Percentiles rank a stretch among this genome's conserved stretches.
These are phyloP conservation scores for Pelargonium cotyledonis DNA, from an alignment of 441 rosid species.

Conservation along the genomic window DNA sequence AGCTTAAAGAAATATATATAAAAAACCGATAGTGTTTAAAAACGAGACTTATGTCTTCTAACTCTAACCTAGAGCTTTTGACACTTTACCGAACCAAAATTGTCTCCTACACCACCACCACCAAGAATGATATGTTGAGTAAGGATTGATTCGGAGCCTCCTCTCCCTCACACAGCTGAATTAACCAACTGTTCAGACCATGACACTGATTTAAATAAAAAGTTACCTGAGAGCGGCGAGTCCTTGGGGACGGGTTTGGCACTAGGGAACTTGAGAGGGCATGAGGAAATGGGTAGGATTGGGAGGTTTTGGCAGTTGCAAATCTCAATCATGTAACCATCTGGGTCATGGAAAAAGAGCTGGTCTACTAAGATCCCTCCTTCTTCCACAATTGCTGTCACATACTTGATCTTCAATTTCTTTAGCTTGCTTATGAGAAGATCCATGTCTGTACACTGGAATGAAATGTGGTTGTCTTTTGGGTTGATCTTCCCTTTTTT, in stretches of 20 bases:
- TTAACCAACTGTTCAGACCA: no score
- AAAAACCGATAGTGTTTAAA: no score
- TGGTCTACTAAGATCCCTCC: slow-evolving; percentile 21
- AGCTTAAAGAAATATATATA: no score
- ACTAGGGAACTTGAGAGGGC: slow-evolving; percentile 12
- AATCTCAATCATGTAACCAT: slow-evolving; percentile 23
- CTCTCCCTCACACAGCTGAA: no score
- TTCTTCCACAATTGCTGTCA: slow-evolving; percentile 21
- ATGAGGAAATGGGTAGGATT: slow-evolving; percentile 18
- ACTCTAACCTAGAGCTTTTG: no score
- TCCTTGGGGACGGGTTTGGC: neutral
- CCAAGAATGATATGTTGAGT: no score
- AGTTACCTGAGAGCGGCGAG: neutral
- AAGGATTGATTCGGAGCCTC: no score
- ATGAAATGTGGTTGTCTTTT: slow-evolving; percentile 25
- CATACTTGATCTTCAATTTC: slow-evolving; percentile 18
- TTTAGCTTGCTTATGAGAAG: slow-evolving; percentile 9
- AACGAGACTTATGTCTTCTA: no score
- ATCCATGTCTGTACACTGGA: slow-evolving; percentile 17
- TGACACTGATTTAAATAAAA: no score
- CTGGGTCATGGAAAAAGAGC: slow-evolving; percentile 24
- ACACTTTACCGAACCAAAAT: no score
- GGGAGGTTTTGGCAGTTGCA: slow-evolving; percentile 26
- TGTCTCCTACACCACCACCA: no score
- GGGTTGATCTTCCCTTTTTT: slow-evolving; percentile 20